Evolutionary conservation across 305 asterid species (phyloP), one percentile per base, ranked within the genome.

Genomic region (Ajuga reptans): DNA sequence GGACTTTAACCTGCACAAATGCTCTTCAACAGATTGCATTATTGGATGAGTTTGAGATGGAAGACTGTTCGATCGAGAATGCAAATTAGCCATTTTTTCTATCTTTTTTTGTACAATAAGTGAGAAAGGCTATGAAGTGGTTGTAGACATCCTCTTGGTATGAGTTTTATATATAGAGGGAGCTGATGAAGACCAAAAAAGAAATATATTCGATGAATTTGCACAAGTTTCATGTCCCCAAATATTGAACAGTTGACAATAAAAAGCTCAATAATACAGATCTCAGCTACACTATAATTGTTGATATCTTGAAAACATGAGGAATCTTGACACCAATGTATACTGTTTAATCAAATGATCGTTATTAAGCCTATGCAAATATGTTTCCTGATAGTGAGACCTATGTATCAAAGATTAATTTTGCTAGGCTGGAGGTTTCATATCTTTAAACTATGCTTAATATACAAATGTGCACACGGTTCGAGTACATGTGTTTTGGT

Each of bases 1-100:
- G 17, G 72, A 37, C 52, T 49, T 73, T 16, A 76, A 37, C 39
- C 71, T 12, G 34, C 53, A 4, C 4, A 79, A 8, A 8, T 68
- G 76, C 64, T 68, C 55, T 49, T 72, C 74, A 3, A 71, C 75
- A 39, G 17, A 66, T 0, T 64, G 59, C 7, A 70, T 21, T 21
- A 45, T 4, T 15, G 82, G 78, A 52, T 72, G 80, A 58, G 77
- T 64, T 57, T 51, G 74, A n/a, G 85, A 62, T 12, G 85, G 86
- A 14, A 78, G 73, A 60, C 81, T 78, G 68, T 81, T 72, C 17
- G 81, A 80, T 80, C 84, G 63, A 5, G 72, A 51, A 12, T 80
- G 84, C 51, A 67, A 67, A 37, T 5, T 65, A 7, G 78, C 74
- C 84, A 74, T 80, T 39, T 77, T 74, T 36, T 31, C 4, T 68